Percentiles rank a stretch among this genome's conserved stretches.
phyloP scores from a whole-genome alignment of 1,284 basidiomycete species.

The Golubevia sp. region DNA sequence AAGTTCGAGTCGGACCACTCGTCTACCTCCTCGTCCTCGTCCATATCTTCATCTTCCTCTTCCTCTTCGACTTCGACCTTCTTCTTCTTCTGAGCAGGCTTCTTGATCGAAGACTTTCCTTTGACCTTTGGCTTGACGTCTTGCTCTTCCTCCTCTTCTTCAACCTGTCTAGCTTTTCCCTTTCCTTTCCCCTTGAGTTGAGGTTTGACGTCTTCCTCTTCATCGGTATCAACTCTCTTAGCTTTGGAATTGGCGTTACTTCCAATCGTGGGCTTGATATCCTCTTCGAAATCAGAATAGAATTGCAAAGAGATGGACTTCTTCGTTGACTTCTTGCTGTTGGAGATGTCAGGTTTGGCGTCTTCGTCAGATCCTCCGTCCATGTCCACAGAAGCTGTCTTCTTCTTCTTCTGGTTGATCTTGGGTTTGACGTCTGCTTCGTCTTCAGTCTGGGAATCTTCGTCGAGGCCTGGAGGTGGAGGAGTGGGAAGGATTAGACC shows the following conservation, averaged over 20 bases:
- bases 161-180: neutral
- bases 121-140: neutral
- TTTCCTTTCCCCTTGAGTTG: neutral
- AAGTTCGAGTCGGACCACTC: constrained; percentile 8
- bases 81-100: neutral
- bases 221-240: neutral
- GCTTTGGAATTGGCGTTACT: neutral
- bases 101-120: neutral
- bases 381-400: neutral
- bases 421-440: neutral
- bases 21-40: constrained; percentile 2
- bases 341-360: neutral
- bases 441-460: neutral
- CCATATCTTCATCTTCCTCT: constrained; percentile 5
- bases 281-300: neutral
- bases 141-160: constrained; percentile 1
- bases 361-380: neutral
- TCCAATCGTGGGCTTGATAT: neutral
- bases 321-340: neutral
- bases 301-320: neutral
- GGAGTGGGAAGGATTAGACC: neutral
- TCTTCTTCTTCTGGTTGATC: neutral
- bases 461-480: neutral
- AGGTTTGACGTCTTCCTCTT: neutral
- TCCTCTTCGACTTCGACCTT: constrained; percentile 1